A percentile compares a stretch with the other conserved stretches of the same genome.
These are phyloP conservation scores for Fusarium sp. DNA, from an alignment of 2,329 filamentous ascomycete species.

Conservation along the genomic window DNA sequence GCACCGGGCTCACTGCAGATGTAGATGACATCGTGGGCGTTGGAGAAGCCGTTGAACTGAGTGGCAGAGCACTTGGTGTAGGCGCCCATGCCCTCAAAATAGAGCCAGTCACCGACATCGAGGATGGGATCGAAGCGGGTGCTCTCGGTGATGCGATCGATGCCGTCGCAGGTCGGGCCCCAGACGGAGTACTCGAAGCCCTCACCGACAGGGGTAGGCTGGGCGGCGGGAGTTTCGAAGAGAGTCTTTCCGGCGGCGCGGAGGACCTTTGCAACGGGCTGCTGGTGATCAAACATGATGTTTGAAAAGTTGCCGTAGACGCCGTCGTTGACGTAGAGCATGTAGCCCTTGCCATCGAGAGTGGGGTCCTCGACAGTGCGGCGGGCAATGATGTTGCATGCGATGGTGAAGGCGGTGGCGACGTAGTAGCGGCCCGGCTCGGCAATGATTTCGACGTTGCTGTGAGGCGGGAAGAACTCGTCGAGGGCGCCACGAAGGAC, in stretches of 20 bases:
- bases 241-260: slow-evolving; percentile 66
- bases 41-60: slow-evolving; percentile 95
- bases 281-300: slow-evolving; percentile 99
- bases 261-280: slow-evolving; percentile 84
- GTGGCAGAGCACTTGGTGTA: slow-evolving; percentile 99
- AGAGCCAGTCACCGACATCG: slow-evolving; percentile 96
- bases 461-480: slow-evolving; percentile 80
- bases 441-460: slow-evolving; percentile 83
- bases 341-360: slow-evolving; percentile 77
- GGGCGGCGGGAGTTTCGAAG: slow-evolving; percentile 64
- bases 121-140: slow-evolving; percentile 79
- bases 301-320: slow-evolving; percentile 98
- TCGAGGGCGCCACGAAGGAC: slow-evolving; percentile 84
- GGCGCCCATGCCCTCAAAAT: slow-evolving; percentile 98
- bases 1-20: slow-evolving; percentile 94
- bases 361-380: slow-evolving; percentile 82
- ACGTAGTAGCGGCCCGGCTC: slow-evolving; percentile 98
- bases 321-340: slow-evolving; percentile 97
- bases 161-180: slow-evolving; percentile 97
- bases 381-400: slow-evolving; percentile 94
- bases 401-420: slow-evolving; percentile 89
- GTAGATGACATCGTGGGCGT: slow-evolving; percentile 92
- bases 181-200: slow-evolving; percentile 91
- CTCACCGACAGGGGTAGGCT: slow-evolving; percentile 55
- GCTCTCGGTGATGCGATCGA: slow-evolving; percentile 89